Conservation (phyloP, 2,329 filamentous ascomycete genomes). For the Aspergillus cejpii region DNA sequence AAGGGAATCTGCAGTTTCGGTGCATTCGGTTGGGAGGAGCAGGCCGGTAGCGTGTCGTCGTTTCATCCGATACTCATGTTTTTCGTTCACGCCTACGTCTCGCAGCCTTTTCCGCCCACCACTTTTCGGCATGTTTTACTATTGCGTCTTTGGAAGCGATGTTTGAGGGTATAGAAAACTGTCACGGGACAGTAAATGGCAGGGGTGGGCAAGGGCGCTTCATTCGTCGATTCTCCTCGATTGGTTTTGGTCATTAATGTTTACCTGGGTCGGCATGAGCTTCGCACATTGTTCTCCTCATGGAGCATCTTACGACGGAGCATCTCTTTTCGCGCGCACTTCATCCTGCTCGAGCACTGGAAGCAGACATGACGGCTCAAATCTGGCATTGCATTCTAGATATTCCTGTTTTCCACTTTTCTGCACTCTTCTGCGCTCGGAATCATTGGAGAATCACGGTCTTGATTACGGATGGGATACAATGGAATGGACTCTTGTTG, state of each 20-base stretch:
- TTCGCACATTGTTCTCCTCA: conserved; percentile 8
- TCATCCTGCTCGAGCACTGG: conserved; percentile 2
- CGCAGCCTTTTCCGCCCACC: conserved; percentile 16
- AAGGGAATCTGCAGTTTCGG: conserved; percentile 40
- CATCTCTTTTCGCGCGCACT: conserved; percentile 18
- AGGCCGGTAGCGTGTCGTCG: conserved; percentile 39
- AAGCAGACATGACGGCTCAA: background rate
- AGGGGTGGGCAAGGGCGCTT: conserved; percentile 15
- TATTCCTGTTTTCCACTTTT: conserved; percentile 20
- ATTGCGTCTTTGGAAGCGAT: conserved; percentile 22
- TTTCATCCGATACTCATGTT: conserved; percentile 25
- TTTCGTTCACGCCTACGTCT: conserved; percentile 14
- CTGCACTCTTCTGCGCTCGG: conserved; percentile 33
- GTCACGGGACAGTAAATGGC: conserved; percentile 10
- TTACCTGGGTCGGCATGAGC: conserved; percentile 10
- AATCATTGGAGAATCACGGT: conserved; percentile 37
- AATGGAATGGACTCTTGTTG: conserved; percentile 33
- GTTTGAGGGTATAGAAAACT: conserved; percentile 21
- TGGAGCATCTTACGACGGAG: conserved; percentile 4
- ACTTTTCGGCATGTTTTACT: conserved; percentile 22
- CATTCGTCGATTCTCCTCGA: conserved; percentile 15
- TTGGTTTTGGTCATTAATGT: conserved; percentile 5
- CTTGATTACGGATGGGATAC: conserved; percentile 38
- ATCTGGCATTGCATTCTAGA: conserved; percentile 28
- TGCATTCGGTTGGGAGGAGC: conserved; percentile 42